phyloP scores from a whole-genome alignment of 192 early-diverging fungal genomes.

The Linnemannia exigua region DNA sequence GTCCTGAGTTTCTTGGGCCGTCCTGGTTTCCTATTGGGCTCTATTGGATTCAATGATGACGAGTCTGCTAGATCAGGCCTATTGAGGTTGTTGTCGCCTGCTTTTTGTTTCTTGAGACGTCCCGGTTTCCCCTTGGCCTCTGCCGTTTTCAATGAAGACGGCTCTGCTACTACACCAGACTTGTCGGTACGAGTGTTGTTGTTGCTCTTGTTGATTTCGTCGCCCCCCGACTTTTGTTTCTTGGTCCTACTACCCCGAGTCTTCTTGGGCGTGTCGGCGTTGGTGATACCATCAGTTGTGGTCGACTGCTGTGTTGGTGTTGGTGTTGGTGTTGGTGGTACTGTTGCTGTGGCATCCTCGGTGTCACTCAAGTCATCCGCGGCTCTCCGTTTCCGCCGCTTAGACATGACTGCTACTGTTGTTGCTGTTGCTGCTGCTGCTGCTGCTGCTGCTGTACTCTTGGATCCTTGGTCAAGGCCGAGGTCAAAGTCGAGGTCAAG shows the following conservation, averaged over 20 bases:
- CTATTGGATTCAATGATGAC: no score
- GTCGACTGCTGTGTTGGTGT: neutral
- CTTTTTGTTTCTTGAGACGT: neutral
- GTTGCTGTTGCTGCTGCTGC: neutral
- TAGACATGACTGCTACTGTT: neutral
- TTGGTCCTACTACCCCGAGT: neutral
- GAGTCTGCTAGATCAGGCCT: no score
- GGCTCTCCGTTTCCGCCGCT: neutral
- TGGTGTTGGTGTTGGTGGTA: neutral
- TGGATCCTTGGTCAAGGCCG: no score
- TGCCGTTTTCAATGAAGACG: no score
- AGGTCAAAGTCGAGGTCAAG: neutral
- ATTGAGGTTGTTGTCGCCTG: neutral
- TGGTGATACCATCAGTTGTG: neutral
- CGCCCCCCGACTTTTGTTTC: neutral
- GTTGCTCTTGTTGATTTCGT: neutral
- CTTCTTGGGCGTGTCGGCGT: neutral
- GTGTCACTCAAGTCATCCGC: neutral
- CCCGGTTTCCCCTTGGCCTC: no score
- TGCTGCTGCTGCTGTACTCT: neutral
- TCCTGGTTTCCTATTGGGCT: neutral
- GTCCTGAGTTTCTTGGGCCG: neutral
- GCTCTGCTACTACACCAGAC: neutral
- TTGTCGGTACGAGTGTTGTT: neutral
- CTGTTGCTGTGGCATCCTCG: neutral